Percentiles rank a stretch among this genome's conserved stretches.
These are phyloP conservation scores for Fusarium begoniae DNA, from an alignment of 2,329 filamentous ascomycete species.

Conservation along the genomic window DNA sequence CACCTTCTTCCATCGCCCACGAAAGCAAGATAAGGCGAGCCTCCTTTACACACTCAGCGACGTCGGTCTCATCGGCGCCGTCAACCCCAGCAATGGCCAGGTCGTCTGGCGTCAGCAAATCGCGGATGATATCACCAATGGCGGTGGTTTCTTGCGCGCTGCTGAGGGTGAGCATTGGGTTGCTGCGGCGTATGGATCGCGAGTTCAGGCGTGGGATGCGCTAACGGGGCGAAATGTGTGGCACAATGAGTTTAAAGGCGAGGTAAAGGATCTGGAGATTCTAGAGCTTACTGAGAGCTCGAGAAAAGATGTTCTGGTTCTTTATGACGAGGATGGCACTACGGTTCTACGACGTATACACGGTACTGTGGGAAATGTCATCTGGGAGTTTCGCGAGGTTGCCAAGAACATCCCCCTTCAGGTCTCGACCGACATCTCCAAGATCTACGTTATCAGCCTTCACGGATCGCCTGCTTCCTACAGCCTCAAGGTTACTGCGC, in stretches of 20 bases:
- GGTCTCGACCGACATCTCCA: slow-evolving; percentile 73
- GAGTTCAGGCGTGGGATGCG: slow-evolving; percentile 84
- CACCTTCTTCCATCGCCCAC: slow-evolving; percentile 94
- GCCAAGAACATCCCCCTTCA: slow-evolving; percentile 79
- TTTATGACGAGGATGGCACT: slow-evolving; percentile 68
- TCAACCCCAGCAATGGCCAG: slow-evolving; percentile 86
- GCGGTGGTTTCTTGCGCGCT: slow-evolving; percentile 69
- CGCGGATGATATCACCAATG: slow-evolving; percentile 57
- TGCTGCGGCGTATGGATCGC: slow-evolving; percentile 74
- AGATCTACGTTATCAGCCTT: slow-evolving; percentile 81
- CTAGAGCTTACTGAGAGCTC: slow-evolving; percentile 73
- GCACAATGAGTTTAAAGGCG: slow-evolving; percentile 69
- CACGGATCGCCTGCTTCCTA: slow-evolving; percentile 75
- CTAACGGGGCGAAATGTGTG: slow-evolving; percentile 82
- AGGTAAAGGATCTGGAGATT: slow-evolving; percentile 77
- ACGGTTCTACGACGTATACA: slow-evolving; percentile 76
- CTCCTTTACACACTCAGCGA: slow-evolving; percentile 93
- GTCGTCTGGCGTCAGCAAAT: slow-evolving; percentile 88
- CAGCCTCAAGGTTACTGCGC: slow-evolving; percentile 77
- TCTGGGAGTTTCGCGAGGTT: slow-evolving; percentile 80
- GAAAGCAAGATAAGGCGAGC: slow-evolving; percentile 82
- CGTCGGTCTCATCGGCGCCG: slow-evolving; percentile 81
- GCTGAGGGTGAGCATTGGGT: slow-evolving; percentile 82
- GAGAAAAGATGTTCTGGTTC: slow-evolving; percentile 75
- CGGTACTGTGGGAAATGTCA: slow-evolving; percentile 74